Evolutionary conservation across 148 eudicot species (phyloP).

Genomic region (Oxyria digyna): DNA sequence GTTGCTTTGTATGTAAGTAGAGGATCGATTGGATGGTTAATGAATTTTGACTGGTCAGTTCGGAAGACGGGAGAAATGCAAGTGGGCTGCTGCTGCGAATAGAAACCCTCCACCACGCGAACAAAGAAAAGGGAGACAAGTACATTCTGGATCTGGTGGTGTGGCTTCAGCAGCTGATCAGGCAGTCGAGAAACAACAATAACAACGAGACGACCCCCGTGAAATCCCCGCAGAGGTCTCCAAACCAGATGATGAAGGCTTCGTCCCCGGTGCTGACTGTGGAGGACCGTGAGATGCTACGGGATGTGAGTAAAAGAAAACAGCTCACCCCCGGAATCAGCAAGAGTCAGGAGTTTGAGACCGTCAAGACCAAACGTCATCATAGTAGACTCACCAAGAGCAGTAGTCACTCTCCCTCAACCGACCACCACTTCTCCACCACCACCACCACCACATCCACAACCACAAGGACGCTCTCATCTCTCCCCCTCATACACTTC

Average conservation of each 20-base stretch:
- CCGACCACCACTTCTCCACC: constrained; percentile 41
- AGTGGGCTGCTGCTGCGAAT: constrained; percentile 67
- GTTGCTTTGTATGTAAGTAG: no score
- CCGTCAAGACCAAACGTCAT: constrained; percentile 49
- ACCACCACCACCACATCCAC: no score
- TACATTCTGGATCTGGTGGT: constrained; percentile 75
- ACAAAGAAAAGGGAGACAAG: constrained; percentile 77
- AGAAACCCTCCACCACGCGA: constrained; percentile 87
- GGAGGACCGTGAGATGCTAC: constrained; percentile 86
- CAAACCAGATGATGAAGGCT: constrained; percentile 32
- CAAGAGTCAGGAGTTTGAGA: constrained; percentile 89
- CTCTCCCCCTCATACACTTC: constrained; percentile 67
- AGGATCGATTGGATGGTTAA: no score
- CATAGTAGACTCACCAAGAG: constrained; percentile 73
- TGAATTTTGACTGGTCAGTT: constrained; percentile 27
- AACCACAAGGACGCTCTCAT: constrained; percentile 59
- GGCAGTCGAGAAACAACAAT: constrained; percentile 45
- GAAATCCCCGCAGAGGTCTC: constrained; percentile 80
- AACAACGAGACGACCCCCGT: constrained; percentile 54
- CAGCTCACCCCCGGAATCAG: constrained; percentile 91
- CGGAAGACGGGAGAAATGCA: constrained; percentile 50
- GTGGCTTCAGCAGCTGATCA: constrained; percentile 83
- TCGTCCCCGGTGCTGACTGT: constrained; percentile 53
- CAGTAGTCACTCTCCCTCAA: constrained; percentile 71
- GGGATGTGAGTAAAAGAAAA: constrained; percentile 70